A percentile compares a stretch with the other conserved stretches of the same genome.
These are phyloP conservation scores for Arthrinium phaeospermum DNA, from an alignment of 2,329 filamentous ascomycete genomes.

Conservation along the genomic window DNA sequence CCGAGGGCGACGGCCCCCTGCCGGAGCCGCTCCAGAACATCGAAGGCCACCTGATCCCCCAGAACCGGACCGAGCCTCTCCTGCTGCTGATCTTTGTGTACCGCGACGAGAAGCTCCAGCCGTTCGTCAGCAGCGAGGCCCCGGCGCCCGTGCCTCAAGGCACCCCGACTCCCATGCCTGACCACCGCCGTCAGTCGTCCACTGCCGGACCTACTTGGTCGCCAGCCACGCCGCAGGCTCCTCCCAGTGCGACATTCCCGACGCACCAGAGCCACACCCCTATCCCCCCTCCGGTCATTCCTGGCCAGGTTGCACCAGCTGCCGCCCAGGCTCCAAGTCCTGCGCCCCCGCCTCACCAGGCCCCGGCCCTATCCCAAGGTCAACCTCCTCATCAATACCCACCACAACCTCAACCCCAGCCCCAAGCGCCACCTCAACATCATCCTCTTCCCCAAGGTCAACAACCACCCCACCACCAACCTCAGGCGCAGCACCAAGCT, in stretches of 20 bases:
- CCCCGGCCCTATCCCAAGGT: constrained; percentile 23
- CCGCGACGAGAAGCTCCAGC: constrained; percentile 59
- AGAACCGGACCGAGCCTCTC: constrained; percentile 73
- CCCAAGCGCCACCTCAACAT: not conserved
- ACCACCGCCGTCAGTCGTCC: constrained; percentile 52
- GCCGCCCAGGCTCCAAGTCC: constrained; percentile 5
- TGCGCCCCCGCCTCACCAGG: not conserved
- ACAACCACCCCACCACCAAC: not conserved
- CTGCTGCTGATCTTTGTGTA: constrained; percentile 87
- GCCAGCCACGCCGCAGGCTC: constrained; percentile 52
- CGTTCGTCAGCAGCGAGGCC: constrained; percentile 30
- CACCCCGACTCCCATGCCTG: constrained; percentile 32
- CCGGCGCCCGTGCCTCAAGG: constrained; percentile 32
- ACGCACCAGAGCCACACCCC: constrained; percentile 40
- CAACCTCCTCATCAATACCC: constrained; percentile 25
- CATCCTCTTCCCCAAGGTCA: not conserved
- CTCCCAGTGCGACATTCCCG: constrained; percentile 31
- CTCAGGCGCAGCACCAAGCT: not conserved
- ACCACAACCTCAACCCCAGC: not conserved
- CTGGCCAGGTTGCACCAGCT: constrained; percentile 35
- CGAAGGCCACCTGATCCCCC: constrained; percentile 81
- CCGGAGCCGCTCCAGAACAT: constrained; percentile 90
- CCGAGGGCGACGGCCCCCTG: constrained; percentile 70
- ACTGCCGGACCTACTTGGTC: constrained; percentile 59
- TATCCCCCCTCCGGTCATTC: constrained; percentile 39